Evolutionary conservation across 352 stramenopile species (phyloP), one percentile per base, ranked within the genome.

Genomic region (Phytophthora tentaculata): DNA sequence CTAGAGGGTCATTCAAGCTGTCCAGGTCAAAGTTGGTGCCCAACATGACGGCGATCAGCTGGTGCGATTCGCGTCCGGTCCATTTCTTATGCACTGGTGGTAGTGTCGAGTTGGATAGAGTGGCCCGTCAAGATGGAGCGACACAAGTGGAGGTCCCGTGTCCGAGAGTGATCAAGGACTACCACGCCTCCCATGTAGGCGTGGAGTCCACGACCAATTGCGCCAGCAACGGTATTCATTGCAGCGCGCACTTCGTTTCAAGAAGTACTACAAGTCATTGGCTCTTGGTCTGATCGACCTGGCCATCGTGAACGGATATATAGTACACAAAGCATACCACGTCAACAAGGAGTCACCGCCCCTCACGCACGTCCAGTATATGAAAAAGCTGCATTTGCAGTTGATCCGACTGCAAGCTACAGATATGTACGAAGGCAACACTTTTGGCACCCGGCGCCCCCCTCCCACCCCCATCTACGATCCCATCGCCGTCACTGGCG

Each of bases 261-360:
- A 22, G 2, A 75, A 71, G 24, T 75, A 71, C 47, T 71, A 75
- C 52, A 75, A 68, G 56, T 57, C 68, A 0, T 26, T 75, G 0
- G 58, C 62, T 2, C 52, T 75, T 17, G 56, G 62, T 0, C 37
- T 75, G 3, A 56, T 75, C 2, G 68, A 64, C 44, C 43, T 71
- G 20, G 62, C 68, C 0, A 61, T 75, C 5, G 60, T 74, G 19
- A 75, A 71, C 29, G 54, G n/a, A 5, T 73, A 69, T 49, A 72
- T 76, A 14, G 26, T 73, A 1, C 44, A 70, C 51, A 64, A 68
- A n/a, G 35, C 26, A 3, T 69, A 53, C 22, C 37, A 69, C 52
- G 50, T 44, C n/a, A 20, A 63, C 17, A 63, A 72, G 35, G 19
- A 16, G 0, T 54, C 47, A 2, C 49, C 16, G 3, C n/a, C 66